phyloP scores from a whole-genome alignment of 495 filamentous ascomycete genomes.

The Cercophora newfieldiana region DNA sequence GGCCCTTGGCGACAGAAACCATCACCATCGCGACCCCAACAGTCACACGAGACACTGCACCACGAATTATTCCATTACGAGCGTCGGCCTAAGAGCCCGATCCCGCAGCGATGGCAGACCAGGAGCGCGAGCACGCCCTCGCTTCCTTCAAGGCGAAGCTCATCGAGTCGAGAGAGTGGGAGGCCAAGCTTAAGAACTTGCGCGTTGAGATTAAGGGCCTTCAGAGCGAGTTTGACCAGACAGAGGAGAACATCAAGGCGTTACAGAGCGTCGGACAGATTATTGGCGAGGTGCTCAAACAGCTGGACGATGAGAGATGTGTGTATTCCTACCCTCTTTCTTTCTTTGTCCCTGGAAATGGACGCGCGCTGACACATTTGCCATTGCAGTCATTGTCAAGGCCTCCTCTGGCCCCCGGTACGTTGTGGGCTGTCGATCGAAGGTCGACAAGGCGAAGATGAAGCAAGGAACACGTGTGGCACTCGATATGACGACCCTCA shows the following conservation, averaged over 20 bases:
- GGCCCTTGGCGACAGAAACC: neutral
- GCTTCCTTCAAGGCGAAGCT: conserved; percentile 90
- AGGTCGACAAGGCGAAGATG: conserved; percentile 93
- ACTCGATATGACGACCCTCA: conserved; percentile 99
- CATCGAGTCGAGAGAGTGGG: conserved; percentile 96
- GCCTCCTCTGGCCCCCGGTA: conserved; percentile 97
- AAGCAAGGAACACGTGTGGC: conserved; percentile 98
- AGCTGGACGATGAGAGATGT: conserved; percentile 99
- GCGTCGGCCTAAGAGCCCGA: neutral
- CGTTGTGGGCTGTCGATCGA: conserved; percentile 96
- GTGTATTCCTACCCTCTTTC: conserved; percentile 38
- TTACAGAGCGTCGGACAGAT: conserved; percentile 99
- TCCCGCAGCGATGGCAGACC: conserved; percentile 44
- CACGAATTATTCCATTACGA: neutral
- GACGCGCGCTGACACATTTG: conserved; percentile 4
- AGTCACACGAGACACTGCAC: neutral
- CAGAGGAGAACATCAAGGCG: conserved; percentile 99
- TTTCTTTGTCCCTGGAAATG: neutral
- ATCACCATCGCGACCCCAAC: neutral
- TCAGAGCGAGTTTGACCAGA: conserved; percentile 92
- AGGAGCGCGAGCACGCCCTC: conserved; percentile 79
- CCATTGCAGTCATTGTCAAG: conserved; percentile 63
- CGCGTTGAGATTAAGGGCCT: conserved; percentile 93
- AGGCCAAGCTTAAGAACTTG: conserved; percentile 90
- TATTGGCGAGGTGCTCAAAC: conserved; percentile 98